Evolutionary conservation across 345 rosid genomes (phyloP), one percentile per base, ranked within the genome.

Genomic region (Eucalyptus polyanthemos): DNA sequence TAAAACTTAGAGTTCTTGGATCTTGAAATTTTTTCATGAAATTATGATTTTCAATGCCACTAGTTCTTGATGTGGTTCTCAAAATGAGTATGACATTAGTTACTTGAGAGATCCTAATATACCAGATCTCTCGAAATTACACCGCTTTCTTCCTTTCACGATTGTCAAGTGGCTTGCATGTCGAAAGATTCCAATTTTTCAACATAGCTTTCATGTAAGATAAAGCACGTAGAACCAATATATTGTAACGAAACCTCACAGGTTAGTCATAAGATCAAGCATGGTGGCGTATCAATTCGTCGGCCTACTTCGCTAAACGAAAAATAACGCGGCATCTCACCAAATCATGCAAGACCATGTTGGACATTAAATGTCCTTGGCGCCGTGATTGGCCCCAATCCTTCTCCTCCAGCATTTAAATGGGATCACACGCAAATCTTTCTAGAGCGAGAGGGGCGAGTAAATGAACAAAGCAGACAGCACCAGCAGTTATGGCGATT

Each of bases 381-480:
- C 14, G 83, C 47, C 83, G 45, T 12, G 85, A 76, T 76, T 40
- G 85, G 85, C 85, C 85, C 85, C 85, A 76, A 76, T 76, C 85
- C 44, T 76, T 40, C 47, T 76, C 47, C 85, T 76, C 85, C 47
- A 76, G 85, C 85, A 76, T 76, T 76, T 76, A 76, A 76, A 76
- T 40, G 24, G 85, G 85, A 76, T 76, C 85, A 76, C 85, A 76
- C 85, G 85, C 85, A 76, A 76, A 76, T 76, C 85, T 76, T 76
- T 76, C 85, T 40, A 37, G 85, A 76, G 85, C 85, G 85, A 40
- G 47, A 72, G 85, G 85, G 27, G 29, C 47, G 85, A 76, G 47
- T 76, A 76, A 76, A 76, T 76, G 85, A 76, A 40, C 47, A 40
- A 76, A 76, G 83, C 83, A 11, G 85, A 76, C 45, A 76, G 85